A percentile compares a stretch with the other conserved stretches of the same genome.
These are phyloP conservation scores for Daldinia loculata DNA, from an alignment of 495 filamentous ascomycete species.

Conservation along the genomic window DNA sequence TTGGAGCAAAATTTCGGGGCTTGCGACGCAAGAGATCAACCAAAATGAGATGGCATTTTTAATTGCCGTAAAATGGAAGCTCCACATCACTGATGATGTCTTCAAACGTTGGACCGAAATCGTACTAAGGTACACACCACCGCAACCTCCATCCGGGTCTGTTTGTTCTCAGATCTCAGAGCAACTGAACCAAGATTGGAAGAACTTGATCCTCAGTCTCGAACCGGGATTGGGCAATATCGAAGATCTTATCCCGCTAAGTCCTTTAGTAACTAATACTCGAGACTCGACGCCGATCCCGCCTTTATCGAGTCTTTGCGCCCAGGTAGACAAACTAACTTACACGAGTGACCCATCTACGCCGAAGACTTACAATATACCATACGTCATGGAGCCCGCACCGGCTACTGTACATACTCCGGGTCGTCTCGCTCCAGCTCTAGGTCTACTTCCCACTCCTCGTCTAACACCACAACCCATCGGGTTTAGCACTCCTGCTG, in stretches of 20 bases:
- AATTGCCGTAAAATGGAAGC: constrained; percentile 87
- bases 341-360: constrained; percentile 48
- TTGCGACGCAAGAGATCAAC: constrained; percentile 92
- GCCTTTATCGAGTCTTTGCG: constrained; percentile 34
- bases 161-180: constrained; percentile 52
- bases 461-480: constrained; percentile 80
- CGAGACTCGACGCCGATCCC: constrained; percentile 48
- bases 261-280: constrained; percentile 34
- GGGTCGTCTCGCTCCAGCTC: constrained; percentile 57
- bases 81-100: constrained; percentile 86
- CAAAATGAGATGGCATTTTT: constrained; percentile 95
- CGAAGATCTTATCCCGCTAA: constrained; percentile 54
- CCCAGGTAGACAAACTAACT: constrained; percentile 11
- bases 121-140: constrained; percentile 83
- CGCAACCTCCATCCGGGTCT: constrained; percentile 65
- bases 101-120: constrained; percentile 95
- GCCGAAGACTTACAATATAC: constrained; percentile 51
- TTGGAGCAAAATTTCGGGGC: constrained; percentile 97
- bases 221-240: constrained; percentile 77
- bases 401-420: constrained; percentile 63
- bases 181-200: constrained; percentile 70
- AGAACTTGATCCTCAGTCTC: constrained; percentile 76
- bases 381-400: constrained; percentile 69
- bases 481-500: constrained; percentile 87
- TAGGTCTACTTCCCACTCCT: constrained; percentile 79